Percentiles rank a stretch among this genome's conserved stretches.
phyloP scores from a whole-genome alignment of 176 grass and related monocot genomes.

The Raddia distichophylla region DNA sequence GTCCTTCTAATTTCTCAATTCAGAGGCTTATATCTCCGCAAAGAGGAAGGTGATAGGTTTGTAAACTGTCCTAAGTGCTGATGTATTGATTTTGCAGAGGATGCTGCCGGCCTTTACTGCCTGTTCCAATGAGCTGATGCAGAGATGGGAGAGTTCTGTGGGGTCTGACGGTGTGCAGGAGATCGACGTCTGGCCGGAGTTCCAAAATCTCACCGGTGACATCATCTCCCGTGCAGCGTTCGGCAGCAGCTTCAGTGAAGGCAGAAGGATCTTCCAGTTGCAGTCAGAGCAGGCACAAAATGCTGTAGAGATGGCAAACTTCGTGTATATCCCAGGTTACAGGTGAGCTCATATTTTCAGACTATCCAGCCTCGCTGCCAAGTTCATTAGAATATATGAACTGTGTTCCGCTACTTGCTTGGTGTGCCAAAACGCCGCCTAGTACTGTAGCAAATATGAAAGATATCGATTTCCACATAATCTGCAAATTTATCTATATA shows the following conservation, averaged over 20 bases:
- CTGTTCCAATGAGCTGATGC: slow-evolving; percentile 46
- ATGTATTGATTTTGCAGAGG: slow-evolving; percentile 16
- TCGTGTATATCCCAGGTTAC: slow-evolving; percentile 41
- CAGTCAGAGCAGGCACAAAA: slow-evolving; percentile 55
- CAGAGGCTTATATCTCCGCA: too few species aligned
- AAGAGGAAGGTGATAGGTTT: too few species aligned
- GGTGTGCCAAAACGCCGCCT: not conserved
- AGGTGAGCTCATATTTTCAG: slow-evolving; percentile 16
- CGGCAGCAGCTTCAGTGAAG: slow-evolving; percentile 59
- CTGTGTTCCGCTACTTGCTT: not conserved
- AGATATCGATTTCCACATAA: not conserved
- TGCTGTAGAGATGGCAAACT: not conserved
- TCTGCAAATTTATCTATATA: too few species aligned
- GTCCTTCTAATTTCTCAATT: too few species aligned
- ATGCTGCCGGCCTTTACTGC: slow-evolving; percentile 57
- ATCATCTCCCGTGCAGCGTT: slow-evolving; percentile 65
- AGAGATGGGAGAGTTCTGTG: slow-evolving; percentile 37
- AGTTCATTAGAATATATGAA: too few species aligned
- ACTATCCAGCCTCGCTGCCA: too few species aligned
- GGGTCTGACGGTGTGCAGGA: slow-evolving; percentile 19
- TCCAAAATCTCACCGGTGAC: slow-evolving; percentile 53
- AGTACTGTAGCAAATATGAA: not conserved
- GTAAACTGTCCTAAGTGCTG: too few species aligned
- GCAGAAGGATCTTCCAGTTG: slow-evolving; percentile 57
- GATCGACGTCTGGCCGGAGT: slow-evolving; percentile 69